These are phyloP conservation scores for Leccinum disarticulatum DNA, from an alignment of 768 basidiomycete genomes.

Conservation along the genomic window DNA sequence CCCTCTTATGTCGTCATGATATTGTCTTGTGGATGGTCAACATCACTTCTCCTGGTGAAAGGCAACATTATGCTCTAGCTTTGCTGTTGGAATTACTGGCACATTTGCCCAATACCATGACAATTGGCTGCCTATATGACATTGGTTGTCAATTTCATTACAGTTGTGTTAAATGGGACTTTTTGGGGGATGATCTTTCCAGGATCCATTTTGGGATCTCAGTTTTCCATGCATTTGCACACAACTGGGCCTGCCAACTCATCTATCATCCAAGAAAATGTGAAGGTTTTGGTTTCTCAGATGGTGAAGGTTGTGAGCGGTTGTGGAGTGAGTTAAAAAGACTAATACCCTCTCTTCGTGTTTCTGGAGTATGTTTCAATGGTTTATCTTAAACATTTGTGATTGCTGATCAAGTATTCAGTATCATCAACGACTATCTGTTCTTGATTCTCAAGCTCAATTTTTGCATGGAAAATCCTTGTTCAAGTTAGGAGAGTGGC, in stretches of 20 bases:
- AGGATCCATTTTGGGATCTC: not conserved
- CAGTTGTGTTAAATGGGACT: not conserved
- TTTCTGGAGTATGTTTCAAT: not conserved
- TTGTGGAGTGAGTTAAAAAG: not conserved
- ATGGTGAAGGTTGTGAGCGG: not conserved
- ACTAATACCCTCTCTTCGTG: not conserved
- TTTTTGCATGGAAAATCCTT: not conserved
- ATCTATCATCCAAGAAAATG: too few relatives aligned
- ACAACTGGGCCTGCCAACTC: too few relatives aligned
- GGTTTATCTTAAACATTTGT: too few relatives aligned
- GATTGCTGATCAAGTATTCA: not conserved
- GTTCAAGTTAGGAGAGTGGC: not conserved
- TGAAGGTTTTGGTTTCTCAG: too few relatives aligned
- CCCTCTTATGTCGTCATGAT: not conserved
- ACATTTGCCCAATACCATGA: not conserved
- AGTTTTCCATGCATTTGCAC: not conserved
- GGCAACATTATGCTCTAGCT: not conserved
- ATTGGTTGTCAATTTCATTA: not conserved
- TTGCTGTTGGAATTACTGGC: not conserved
- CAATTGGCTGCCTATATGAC: not conserved
- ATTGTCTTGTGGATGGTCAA: too few relatives aligned
- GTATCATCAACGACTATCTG: not conserved
- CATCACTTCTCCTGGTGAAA: not conserved
- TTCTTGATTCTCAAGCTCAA: not conserved
- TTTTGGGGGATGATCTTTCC: not conserved